phyloP scores from a whole-genome alignment of 169 alveolate species.

The Plasmodium fragile region DNA sequence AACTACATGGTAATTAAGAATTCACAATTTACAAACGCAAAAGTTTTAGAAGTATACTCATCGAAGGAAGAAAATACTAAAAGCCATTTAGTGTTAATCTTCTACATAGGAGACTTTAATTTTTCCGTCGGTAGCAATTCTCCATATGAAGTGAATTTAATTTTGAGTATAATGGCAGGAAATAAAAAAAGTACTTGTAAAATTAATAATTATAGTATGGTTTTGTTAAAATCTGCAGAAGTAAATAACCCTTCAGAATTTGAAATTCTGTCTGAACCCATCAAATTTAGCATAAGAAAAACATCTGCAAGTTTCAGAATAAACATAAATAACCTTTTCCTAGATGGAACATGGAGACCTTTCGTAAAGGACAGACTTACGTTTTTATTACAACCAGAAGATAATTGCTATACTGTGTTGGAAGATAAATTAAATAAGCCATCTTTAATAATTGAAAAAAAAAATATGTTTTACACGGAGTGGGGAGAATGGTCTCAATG shows the following conservation, averaged over 20 bases:
- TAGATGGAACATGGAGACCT: slow-evolving; percentile 56
- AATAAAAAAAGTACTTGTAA: slow-evolving; percentile 18
- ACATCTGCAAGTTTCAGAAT: slow-evolving; percentile 42
- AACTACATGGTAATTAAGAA: slow-evolving; percentile 37
- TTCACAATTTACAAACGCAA: slow-evolving; percentile 32
- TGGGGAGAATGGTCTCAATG: slow-evolving; percentile 77
- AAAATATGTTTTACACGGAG: slow-evolving; percentile 35
- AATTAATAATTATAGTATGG: slow-evolving; percentile 18
- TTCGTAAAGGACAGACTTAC: slow-evolving; percentile 59
- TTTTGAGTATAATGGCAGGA: slow-evolving; percentile 12
- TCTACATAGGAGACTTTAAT: slow-evolving; percentile 51
- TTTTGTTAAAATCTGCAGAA: slow-evolving; percentile 42
- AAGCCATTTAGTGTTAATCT: slow-evolving; percentile 42
- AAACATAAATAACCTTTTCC: slow-evolving; percentile 35
- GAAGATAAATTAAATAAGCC: slow-evolving; percentile 66
- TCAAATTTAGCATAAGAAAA: slow-evolving; percentile 32
- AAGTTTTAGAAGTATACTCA: slow-evolving; percentile 20
- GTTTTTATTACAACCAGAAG: slow-evolving; percentile 52
- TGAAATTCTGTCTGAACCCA: slow-evolving; percentile 41
- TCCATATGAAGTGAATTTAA: slow-evolving; percentile 24
- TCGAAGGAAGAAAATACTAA: slow-evolving; percentile 15
- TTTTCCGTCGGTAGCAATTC: not conserved
- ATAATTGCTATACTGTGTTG: slow-evolving; percentile 40
- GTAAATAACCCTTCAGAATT: slow-evolving; percentile 51
- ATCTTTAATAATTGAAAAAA: slow-evolving; percentile 37